Evolutionary conservation across 441 rosid genomes (phyloP).

Genomic region (Populus hybrid): DNA sequence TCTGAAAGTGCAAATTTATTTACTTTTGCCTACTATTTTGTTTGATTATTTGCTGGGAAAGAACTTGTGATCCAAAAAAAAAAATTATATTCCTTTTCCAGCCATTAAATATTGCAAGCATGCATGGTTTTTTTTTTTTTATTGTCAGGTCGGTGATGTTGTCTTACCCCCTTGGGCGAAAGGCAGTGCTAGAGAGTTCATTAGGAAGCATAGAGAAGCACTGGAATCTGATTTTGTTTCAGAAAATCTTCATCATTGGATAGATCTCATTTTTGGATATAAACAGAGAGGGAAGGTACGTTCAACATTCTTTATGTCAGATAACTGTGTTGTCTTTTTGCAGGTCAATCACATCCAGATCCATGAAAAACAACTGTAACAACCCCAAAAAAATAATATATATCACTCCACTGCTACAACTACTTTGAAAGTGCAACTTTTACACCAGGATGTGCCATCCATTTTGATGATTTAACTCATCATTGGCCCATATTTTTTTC

Average conservation of each 20-base stretch:
- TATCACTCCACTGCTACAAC: no score
- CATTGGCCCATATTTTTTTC: no score
- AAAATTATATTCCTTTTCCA: not conserved
- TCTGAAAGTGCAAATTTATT: slow-evolving; percentile 7
- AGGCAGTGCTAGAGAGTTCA: slow-evolving; percentile 95
- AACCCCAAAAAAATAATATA: no score
- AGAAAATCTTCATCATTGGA: slow-evolving; percentile 99
- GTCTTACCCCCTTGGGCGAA: slow-evolving; percentile 98
- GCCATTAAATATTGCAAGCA: not conserved
- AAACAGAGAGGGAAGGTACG: no score
- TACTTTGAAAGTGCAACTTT: no score
- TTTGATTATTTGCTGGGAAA: slow-evolving; percentile 3
- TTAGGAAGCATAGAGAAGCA: slow-evolving; percentile 93
- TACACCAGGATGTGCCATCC: no score
- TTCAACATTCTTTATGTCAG: no score
- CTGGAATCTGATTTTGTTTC: slow-evolving; percentile 96
- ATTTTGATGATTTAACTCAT: no score
- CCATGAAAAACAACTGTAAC: no score
- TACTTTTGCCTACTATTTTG: slow-evolving; percentile 6
- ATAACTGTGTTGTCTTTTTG: no score
- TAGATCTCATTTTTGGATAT: no score
- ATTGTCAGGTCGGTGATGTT: slow-evolving; percentile 84
- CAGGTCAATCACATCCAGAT: no score
- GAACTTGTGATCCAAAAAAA: not conserved
- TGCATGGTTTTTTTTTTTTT: slow-evolving; percentile 21